Base-by-base conservation (phyloP, 2,329 filamentous ascomycete genomes). In the Fusarium austroafricanum region DNA sequence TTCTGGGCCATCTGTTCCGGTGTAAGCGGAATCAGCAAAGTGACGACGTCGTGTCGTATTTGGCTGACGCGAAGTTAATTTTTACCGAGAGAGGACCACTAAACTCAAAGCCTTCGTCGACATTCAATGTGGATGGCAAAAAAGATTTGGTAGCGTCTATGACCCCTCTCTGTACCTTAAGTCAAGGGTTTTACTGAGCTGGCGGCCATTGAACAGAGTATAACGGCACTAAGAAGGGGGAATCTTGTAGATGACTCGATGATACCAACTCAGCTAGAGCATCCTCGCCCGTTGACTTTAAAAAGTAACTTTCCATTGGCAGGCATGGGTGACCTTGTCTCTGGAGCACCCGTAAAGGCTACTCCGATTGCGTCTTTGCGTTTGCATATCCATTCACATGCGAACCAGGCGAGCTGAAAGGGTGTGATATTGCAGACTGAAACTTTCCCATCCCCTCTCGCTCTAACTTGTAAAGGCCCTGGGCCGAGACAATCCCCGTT, bases 401-500 rank as follows among this genome's bases (percentile, higher is more conserved):
- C 46, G 55, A 52, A 44, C 54, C 60, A 62, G 57, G 63, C 40
- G 54, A 55, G 43, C 50, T 42, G 39, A 43, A 46, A 35, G 56
- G 37, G 51, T 20, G 37, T 42, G 37, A 31, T 26, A 57, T 37
- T 2, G 33, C 29, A 38, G 33, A 59, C n/a, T 40, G 39, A 54
- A 72, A 67, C 61, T 46, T 69, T 68, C 15, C 31, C 35, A 28
- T 18, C 47, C 53, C 40, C 26, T 40, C 33, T 20, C 38, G 21
- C 47, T 58, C 17, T 44, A 52, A 20, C 33, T 53, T 50, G 49
- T 45, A 35, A 33, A 29, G 35, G 40, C 49, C 23, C 47, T 52
- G 23, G 46, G 18, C 65, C 65, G 70, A 71, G 61, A 67, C 65
- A 61, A 29, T 53, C 52, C 58, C 55, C 55, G 42, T 61, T 53